phyloP scores from a whole-genome alignment of 1,284 basidiomycete species.

The Ganoderma meredithae region DNA sequence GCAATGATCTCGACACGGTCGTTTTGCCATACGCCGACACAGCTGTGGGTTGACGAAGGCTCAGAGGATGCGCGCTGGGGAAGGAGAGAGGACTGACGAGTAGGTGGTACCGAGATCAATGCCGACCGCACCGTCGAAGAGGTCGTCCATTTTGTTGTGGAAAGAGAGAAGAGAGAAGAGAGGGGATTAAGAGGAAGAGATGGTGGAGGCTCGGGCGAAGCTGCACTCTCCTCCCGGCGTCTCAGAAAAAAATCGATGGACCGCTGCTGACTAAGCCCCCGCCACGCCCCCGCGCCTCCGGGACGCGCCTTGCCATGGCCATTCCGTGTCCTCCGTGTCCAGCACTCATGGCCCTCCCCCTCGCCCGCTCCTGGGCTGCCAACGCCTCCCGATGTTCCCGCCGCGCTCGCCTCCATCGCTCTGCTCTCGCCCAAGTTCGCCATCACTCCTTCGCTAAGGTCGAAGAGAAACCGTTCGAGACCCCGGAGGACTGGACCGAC shows the following conservation, averaged over 20 bases:
- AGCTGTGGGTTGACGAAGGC: conserved; percentile 53
- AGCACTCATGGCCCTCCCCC: conserved; percentile 42
- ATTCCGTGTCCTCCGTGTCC: conserved; percentile 32
- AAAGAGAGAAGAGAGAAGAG: conserved; percentile 36
- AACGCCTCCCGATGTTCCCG: conserved; percentile 46
- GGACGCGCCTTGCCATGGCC: conserved; percentile 32
- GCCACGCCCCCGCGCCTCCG: conserved; percentile 34
- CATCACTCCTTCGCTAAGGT: conserved; percentile 41
- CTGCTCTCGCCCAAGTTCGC: conserved; percentile 20
- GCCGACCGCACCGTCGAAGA: conserved; percentile 96
- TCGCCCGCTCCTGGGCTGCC: conserved; percentile 52
- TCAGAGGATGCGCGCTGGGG: conserved; percentile 8
- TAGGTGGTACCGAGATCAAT: conserved; percentile 94
- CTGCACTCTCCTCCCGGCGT: conserved; percentile 18
- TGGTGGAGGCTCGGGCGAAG: conserved; percentile 40
- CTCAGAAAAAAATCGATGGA: conserved; percentile 48
- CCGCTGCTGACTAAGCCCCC: conserved; percentile 39
- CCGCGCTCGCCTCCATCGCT: conserved; percentile 25
- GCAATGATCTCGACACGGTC: conserved; percentile 99
- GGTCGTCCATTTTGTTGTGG: conserved; percentile 82
- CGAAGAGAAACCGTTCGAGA: conserved; percentile 49
- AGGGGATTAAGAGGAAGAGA: conserved; percentile 27
- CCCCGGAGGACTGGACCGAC: conserved; percentile 67
- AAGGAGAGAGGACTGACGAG: conserved; percentile 65
- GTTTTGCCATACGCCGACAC: conserved; percentile 98